Evolutionary conservation across 306 rosid genomes (phyloP).

Genomic region (Aeschynomene evenia): DNA sequence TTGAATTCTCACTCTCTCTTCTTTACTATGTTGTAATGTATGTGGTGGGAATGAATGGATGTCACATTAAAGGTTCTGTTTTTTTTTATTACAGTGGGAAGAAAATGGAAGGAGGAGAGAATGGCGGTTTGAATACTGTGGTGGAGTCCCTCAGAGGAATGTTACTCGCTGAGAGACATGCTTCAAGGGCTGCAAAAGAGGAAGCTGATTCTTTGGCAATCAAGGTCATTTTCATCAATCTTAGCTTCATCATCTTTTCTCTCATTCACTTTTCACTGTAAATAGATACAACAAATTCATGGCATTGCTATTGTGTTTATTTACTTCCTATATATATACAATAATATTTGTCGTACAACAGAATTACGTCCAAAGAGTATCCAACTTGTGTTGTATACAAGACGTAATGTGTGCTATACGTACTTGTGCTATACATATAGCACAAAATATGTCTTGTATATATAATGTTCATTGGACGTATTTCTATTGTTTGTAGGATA

Average conservation of each 20-base stretch:
- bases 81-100: conserved; percentile 40
- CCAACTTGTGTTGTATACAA: no score
- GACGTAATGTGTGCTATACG: no score
- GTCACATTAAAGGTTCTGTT: conserved; percentile 30
- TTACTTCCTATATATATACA: no score
- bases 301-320: neutral
- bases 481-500: no score
- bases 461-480: no score
- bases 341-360: no score
- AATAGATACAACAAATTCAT: no score
- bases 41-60: neutral
- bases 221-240: conserved; percentile 34
- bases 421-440: no score
- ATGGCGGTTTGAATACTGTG: conserved; percentile 45
- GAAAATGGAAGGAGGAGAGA: conserved; percentile 42
- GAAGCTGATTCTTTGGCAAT: conserved; percentile 44
- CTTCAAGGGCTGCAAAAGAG: conserved; percentile 57
- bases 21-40: conserved; percentile 3
- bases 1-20: neutral
- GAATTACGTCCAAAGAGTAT: no score
- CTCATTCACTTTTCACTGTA: no score
- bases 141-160: conserved; percentile 74
- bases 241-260: neutral
- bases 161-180: conserved; percentile 72
- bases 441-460: no score